Evolutionary conservation across 2,329 filamentous ascomycete species (phyloP).

Genomic region (Beauveria rudraprayagi): DNA sequence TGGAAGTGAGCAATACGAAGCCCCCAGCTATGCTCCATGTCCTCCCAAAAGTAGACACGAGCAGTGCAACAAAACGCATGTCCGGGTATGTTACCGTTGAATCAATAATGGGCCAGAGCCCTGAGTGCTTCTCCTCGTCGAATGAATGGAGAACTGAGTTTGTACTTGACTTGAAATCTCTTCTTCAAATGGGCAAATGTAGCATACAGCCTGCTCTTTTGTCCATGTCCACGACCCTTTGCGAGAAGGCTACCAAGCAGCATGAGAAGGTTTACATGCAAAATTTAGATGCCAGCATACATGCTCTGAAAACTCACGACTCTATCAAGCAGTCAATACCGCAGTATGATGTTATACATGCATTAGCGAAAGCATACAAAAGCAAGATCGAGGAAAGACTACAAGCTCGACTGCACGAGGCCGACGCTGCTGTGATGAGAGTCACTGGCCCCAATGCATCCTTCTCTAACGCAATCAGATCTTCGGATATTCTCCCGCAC

Average conservation of each 20-base stretch:
- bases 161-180: neutral
- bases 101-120: neutral
- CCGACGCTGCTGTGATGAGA: neutral
- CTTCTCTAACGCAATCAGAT: neutral
- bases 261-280: neutral
- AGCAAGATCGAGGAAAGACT: neutral
- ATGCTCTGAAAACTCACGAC: neutral
- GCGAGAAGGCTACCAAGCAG: neutral
- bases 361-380: neutral
- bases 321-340: neutral
- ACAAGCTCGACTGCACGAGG: neutral
- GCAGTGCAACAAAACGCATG: neutral
- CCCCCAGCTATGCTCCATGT: neutral
- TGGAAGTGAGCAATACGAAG: neutral
- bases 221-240: neutral
- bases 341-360: neutral
- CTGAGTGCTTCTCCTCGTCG: accelerated
- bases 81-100: neutral
- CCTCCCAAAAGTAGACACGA: neutral
- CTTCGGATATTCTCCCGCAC: neutral
- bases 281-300: neutral
- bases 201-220: neutral
- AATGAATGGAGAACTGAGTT: neutral
- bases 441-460: neutral
- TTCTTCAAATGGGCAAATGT: neutral